Conservation (phyloP, 2,329 filamentous ascomycete species). For the Sclerotinia trifoliorum region DNA sequence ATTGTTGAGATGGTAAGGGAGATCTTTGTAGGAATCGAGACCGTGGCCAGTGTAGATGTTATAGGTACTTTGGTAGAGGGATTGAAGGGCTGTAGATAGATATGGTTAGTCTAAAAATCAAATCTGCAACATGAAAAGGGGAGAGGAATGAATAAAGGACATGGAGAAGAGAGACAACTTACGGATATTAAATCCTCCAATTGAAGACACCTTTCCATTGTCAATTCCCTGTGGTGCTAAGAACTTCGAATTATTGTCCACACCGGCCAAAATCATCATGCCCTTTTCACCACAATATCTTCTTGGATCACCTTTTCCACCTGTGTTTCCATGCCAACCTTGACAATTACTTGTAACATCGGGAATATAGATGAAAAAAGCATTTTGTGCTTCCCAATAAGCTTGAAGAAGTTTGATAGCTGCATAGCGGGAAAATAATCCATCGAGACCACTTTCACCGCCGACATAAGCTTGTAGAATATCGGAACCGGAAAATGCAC, state of each 20-base stretch:
- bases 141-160: neutral
- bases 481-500: neutral
- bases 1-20: neutral
- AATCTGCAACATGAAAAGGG: too few species aligned
- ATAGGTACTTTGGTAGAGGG: neutral
- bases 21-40: neutral
- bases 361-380: constrained; percentile 2
- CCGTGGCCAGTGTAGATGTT: neutral
- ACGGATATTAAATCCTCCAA: neutral
- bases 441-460: neutral
- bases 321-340: neutral
- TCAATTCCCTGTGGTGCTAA: neutral
- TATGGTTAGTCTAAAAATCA: neutral
- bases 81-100: neutral
- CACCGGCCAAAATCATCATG: neutral
- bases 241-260: neutral
- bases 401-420: neutral
- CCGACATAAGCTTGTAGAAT: neutral
- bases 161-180: neutral
- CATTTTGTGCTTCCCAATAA: constrained; percentile 6
- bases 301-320: neutral
- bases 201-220: neutral
- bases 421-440: neutral
- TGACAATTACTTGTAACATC: neutral
- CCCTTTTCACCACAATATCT: neutral